These are phyloP conservation scores for Euphorbia schlechtendalii DNA, from an alignment of 441 rosid species.

Conservation along the genomic window DNA sequence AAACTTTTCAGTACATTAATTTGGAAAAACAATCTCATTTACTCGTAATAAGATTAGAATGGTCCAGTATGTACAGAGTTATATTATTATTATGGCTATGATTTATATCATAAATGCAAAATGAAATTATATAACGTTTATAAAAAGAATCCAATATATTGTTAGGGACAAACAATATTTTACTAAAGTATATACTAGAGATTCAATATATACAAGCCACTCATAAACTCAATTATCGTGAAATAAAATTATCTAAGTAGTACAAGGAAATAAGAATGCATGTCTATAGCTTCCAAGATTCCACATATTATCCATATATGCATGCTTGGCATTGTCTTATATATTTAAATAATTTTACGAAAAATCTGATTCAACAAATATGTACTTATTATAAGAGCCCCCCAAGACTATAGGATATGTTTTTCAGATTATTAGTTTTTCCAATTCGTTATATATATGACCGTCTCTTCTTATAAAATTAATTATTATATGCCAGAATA, in stretches of 20 bases:
- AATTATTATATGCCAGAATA: background rate
- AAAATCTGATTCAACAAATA: background rate
- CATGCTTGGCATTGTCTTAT: background rate
- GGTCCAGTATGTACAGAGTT: no score
- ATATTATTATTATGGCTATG: no score
- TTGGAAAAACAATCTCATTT: no score
- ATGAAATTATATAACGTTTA: no score
- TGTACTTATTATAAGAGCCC: background rate
- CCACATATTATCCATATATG: background rate
- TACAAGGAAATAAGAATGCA: background rate
- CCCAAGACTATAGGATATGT: background rate
- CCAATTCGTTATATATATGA: background rate
- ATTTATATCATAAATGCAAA: no score
- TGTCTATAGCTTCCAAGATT: background rate
- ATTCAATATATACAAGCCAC: no score
- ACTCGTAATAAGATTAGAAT: no score
- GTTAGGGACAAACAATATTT: no score
- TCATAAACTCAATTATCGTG: background rate
- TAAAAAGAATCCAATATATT: no score
- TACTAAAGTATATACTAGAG: no score
- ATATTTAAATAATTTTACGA: background rate
- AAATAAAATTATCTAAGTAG: background rate
- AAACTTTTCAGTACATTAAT: no score
- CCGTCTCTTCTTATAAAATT: background rate
- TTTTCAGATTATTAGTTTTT: background rate